A percentile compares a stretch with the other conserved stretches of the same genome.
Evolutionary conservation across 139 green algal species (phyloP).

Genomic region (Chlorella sp.): DNA sequence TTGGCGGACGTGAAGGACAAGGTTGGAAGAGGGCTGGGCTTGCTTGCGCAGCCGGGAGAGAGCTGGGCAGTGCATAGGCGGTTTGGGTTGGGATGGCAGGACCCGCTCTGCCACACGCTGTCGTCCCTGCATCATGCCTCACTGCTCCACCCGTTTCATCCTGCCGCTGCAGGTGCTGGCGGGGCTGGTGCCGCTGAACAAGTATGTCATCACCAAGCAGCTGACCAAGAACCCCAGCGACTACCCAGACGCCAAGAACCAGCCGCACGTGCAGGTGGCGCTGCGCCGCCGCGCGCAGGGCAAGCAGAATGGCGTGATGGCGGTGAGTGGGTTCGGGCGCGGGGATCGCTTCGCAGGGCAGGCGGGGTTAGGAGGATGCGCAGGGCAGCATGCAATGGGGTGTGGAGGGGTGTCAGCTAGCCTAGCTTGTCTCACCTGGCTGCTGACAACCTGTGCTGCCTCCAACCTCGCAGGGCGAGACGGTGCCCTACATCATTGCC

Average conservation of each 20-base stretch:
- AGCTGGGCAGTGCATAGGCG: no score
- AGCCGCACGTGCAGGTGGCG: constrained; percentile 98
- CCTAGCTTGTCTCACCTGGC: no score
- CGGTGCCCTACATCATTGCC: constrained; percentile 98
- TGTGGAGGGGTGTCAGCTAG: no score
- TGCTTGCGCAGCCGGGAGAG: no score
- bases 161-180: constrained; percentile 51
- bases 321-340: constrained; percentile 56
- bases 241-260: constrained; percentile 94
- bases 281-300: constrained; percentile 76
- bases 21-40: neutral
- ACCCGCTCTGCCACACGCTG: no score
- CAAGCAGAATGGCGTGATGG: constrained; percentile 82
- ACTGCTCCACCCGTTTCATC: neutral
- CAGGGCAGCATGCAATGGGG: no score
- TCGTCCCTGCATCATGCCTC: no score
- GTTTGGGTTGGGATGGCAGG: no score
- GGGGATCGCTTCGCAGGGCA: no score
- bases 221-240: constrained; percentile 95
- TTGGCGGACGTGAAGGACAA: constrained; percentile 68
- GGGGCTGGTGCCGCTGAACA: constrained; percentile 77
- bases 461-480: constrained; percentile 75
- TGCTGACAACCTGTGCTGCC: no score
- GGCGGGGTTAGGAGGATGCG: no score
- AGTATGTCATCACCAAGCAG: constrained; percentile 98